Base-by-base conservation (phyloP, 192 early-diverging fungal genomes). In the Entrophospora sp. region DNA sequence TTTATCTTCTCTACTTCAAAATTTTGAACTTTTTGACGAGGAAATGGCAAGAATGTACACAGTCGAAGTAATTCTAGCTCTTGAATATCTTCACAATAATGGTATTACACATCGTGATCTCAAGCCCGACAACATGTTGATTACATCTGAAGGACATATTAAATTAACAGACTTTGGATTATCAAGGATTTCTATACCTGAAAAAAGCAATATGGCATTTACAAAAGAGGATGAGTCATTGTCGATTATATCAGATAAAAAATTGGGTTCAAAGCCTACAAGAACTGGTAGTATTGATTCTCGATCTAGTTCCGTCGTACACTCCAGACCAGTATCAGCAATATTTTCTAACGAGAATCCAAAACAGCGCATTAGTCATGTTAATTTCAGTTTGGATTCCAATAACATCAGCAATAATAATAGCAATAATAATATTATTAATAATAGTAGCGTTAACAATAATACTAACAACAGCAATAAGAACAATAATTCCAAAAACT, bases 121-220 rank as follows among this genome's bases (percentile, higher is more conserved):
- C 34, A 88, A 89, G 68, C 85, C 86, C 0, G 86, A 87, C 60
- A 89, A 97, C 58, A 90, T 95, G 58, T 75, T 97, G 18, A 77
- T 97, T 48, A 87, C 85, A 66, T 80, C 83, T 34, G 86, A 92
- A 40, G 93, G 93, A 0, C 93, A 95, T 69, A 85, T 94, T 73
- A 95, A 95, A 71, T 71, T 95, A 58, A 93, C 90, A 12, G 94
- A 96, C 70, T 96, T 96, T 89, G 94, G 94, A 4, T 80, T 96
- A 3, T 92, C 91, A 52, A 82, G 89, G 27, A 89, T 93, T 38
- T 73, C 83, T 5, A 79, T 91, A 12, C 75, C 83, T 4, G 83
- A 75, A 22, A 64, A 74, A 40, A 67, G 71, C 2, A 63, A 67
- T 45, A 66, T 75, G 69, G 66, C 69, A 27, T 69, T 35, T 69